A percentile compares a stretch with the other conserved stretches of the same genome.
These are phyloP conservation scores for Pugionium cornutum DNA, from an alignment of 345 rosid species.

Conservation along the genomic window DNA sequence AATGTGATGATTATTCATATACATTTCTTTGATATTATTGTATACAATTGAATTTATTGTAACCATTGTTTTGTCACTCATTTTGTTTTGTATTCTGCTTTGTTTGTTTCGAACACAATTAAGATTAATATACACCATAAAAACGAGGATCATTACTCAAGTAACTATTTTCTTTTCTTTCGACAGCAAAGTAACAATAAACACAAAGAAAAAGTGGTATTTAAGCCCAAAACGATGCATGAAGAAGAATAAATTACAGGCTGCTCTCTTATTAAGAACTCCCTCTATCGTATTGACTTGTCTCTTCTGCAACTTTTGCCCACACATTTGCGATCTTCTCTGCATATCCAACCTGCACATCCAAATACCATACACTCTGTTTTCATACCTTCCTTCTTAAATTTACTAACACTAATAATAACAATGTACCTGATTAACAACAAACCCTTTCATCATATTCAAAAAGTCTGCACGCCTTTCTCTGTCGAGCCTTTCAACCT, in stretches of 20 bases:
- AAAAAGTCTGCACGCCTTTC: constrained; percentile 78
- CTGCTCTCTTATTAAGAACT: constrained; percentile 24
- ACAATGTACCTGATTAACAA: constrained; percentile 74
- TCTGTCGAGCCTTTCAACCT: constrained; percentile 80
- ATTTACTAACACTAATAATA: constrained; percentile 42
- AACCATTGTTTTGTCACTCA: constrained; percentile 27
- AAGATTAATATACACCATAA: not conserved
- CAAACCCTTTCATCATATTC: constrained; percentile 94
- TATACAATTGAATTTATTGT: constrained; percentile 9
- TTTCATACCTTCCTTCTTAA: constrained; percentile 27
- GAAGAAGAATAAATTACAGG: constrained; percentile 28
- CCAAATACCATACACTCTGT: constrained; percentile 32
- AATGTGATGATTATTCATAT: constrained; percentile 1
- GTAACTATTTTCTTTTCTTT: not conserved
- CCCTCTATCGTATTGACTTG: constrained; percentile 65
- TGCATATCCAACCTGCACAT: constrained; percentile 82
- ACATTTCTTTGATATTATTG: not conserved
- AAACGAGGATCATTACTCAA: not conserved
- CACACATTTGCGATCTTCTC: constrained; percentile 90
- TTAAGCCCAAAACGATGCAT: constrained; percentile 21
- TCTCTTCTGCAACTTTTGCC: constrained; percentile 90
- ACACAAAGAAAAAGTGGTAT: not conserved
- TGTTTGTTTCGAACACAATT: not conserved
- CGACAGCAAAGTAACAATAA: constrained; percentile 3
- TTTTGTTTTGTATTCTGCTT: constrained; percentile 3